Conservation (phyloP, 305 asterid species). For the Petunia hybrid region DNA sequence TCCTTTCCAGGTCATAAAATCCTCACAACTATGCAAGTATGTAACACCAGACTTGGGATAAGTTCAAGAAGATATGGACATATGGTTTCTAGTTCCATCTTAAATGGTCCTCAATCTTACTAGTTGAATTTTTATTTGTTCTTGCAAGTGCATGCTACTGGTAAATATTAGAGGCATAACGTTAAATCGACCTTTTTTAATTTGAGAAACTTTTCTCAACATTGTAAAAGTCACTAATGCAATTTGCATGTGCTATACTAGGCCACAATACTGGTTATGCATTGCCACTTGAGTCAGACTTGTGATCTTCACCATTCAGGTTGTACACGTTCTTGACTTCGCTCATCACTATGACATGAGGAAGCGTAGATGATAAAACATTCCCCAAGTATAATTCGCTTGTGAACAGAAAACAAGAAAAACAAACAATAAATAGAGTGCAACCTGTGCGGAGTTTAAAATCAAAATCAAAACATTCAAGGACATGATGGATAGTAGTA, state of each 20-base stretch:
- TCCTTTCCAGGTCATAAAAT: background rate
- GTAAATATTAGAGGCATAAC: background rate
- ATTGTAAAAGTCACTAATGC: background rate
- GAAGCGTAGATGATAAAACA: too few species aligned
- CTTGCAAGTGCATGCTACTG: too few species aligned
- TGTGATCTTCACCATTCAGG: background rate
- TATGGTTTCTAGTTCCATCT: too few species aligned
- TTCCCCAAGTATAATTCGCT: too few species aligned
- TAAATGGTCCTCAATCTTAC: too few species aligned
- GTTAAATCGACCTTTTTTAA: background rate
- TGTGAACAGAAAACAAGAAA: background rate
- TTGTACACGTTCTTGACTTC: too few species aligned
- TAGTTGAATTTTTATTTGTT: too few species aligned
- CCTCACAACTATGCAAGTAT: too few species aligned
- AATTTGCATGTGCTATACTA: background rate
- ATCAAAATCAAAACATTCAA: conserved; percentile 19
- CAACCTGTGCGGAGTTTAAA: background rate
- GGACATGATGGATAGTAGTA: too few species aligned
- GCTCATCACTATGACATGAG: too few species aligned
- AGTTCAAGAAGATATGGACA: too few species aligned
- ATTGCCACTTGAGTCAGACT: background rate
- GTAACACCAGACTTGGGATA: too few species aligned
- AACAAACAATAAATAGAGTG: background rate
- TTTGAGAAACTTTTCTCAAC: background rate
- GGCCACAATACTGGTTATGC: background rate